Evolutionary conservation across 2,329 filamentous ascomycete genomes (phyloP).

Genomic region (Epichloe sp.): DNA sequence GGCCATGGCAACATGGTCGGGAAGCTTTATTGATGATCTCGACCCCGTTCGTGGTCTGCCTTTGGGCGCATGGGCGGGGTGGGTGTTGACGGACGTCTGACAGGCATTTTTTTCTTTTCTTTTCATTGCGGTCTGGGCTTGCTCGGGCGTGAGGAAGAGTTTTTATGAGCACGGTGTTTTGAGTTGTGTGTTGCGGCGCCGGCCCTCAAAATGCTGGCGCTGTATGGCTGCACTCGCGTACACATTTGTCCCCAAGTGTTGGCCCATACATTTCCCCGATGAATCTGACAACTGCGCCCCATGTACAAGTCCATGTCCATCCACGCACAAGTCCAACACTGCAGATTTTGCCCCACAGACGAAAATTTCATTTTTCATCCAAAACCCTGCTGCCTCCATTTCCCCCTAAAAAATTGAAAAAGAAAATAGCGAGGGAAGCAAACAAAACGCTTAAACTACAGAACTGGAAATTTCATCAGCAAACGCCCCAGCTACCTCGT

Average conservation of each 20-base stretch:
- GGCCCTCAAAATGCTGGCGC: too few relatives aligned
- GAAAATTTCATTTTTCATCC: too few relatives aligned
- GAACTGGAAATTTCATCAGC: too few relatives aligned
- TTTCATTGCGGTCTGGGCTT: slow-evolving; percentile 42
- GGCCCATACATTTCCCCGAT: too few relatives aligned
- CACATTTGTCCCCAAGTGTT: background rate
- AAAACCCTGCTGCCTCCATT: too few relatives aligned
- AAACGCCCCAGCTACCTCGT: too few relatives aligned
- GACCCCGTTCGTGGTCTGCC: slow-evolving; percentile 58
- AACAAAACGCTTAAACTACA: too few relatives aligned
- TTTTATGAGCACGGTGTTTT: background rate
- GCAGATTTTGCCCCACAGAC: too few relatives aligned
- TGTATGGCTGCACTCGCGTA: background rate
- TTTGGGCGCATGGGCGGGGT: slow-evolving; percentile 66
- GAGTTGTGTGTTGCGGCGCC: background rate
- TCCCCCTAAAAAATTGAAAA: rapidly evolving
- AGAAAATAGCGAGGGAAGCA: too few relatives aligned
- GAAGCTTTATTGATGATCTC: slow-evolving; percentile 65
- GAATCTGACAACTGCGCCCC: too few relatives aligned
- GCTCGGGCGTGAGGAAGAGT: slow-evolving; percentile 38
- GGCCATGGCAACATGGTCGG: slow-evolving; percentile 5
- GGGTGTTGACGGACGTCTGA: slow-evolving; percentile 85
- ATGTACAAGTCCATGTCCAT: too few relatives aligned
- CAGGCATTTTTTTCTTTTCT: slow-evolving; percentile 47
- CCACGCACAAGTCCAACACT: too few relatives aligned